These are phyloP conservation scores for Allantophomopsis lycopodina DNA, from an alignment of 2,329 filamentous ascomycete genomes.

Conservation along the genomic window DNA sequence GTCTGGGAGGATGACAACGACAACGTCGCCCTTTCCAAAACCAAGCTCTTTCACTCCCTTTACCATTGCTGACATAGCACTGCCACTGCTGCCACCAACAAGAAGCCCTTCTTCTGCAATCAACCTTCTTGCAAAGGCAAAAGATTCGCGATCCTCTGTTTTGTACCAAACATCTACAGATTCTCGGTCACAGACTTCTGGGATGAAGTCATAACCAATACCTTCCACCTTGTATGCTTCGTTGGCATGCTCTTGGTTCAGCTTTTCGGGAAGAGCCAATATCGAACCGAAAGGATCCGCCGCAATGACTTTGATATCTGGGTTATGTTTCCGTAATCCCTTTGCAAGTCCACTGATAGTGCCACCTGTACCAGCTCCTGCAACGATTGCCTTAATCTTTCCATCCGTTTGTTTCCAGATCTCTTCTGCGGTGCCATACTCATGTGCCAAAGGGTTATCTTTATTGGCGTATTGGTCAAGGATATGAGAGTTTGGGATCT, in stretches of 20 bases:
- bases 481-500: conserved; percentile 94
- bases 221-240: conserved; percentile 95
- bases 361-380: conserved; percentile 88
- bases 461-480: conserved; percentile 89
- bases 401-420: conserved; percentile 87
- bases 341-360: conserved; percentile 84
- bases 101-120: conserved; percentile 92
- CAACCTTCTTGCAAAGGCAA: conserved; percentile 75
- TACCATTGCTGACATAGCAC: conserved; percentile 72
- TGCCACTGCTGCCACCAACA: conserved; percentile 87
- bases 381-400: conserved; percentile 70
- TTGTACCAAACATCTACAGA: conserved; percentile 94
- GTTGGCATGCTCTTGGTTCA: conserved; percentile 74
- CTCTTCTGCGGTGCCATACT: conserved; percentile 88
- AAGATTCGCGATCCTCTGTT: conserved; percentile 86
- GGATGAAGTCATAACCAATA: conserved; percentile 97
- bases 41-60: conserved; percentile 62
- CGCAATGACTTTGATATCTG: conserved; percentile 74
- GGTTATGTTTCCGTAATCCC: conserved; percentile 78
- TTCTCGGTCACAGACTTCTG: conserved; percentile 74
- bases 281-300: conserved; percentile 91
- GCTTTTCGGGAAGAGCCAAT: conserved; percentile 62
- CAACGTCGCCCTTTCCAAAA: conserved; percentile 71
- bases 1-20: conserved; percentile 87
- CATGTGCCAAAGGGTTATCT: conserved; percentile 89